Evolutionary conservation across 208 protist genomes (phyloP).

Genomic region (Trypanosoma vivax): DNA sequence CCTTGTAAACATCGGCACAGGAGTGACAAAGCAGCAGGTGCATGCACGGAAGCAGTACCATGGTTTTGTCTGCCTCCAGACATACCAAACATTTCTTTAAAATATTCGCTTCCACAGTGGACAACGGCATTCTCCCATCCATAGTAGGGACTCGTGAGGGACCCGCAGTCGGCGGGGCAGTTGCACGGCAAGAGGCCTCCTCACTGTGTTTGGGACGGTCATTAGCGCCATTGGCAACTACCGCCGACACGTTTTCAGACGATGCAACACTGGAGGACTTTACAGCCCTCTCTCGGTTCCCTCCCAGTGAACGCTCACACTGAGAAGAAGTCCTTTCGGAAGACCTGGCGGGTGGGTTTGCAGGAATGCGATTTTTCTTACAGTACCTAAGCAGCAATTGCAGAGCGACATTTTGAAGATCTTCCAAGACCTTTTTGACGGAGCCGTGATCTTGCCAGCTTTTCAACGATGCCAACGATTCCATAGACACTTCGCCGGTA

Average conservation of each 20-base stretch:
- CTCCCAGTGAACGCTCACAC: too few relatives aligned
- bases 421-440: slow-evolving; percentile 7
- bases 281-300: too few relatives aligned
- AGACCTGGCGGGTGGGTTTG: not conserved
- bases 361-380: not conserved
- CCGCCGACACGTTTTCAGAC: too few relatives aligned
- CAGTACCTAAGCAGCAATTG: slow-evolving; percentile 7
- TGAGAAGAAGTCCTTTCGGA: too few relatives aligned
- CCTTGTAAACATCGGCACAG: slow-evolving; percentile 35
- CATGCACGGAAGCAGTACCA: slow-evolving; percentile 55
- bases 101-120: not conserved
- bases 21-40: slow-evolving; percentile 43
- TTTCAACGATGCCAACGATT: slow-evolving; percentile 1
- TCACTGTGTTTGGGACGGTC: too few relatives aligned
- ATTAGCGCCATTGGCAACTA: too few relatives aligned
- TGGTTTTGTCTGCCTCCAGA: slow-evolving; percentile 15
- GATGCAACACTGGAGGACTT: too few relatives aligned
- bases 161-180: too few relatives aligned
- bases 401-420: slow-evolving; percentile 16
- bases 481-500: slow-evolving; percentile 4
- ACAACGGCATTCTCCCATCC: too few relatives aligned
- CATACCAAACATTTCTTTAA: slow-evolving; percentile 47
- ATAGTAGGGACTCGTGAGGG: too few relatives aligned
- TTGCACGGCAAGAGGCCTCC: too few relatives aligned
- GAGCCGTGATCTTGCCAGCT: slow-evolving; percentile 13